Conservation (phyloP, 2,329 filamentous ascomycete genomes). For the Sporothrix phasma region DNA sequence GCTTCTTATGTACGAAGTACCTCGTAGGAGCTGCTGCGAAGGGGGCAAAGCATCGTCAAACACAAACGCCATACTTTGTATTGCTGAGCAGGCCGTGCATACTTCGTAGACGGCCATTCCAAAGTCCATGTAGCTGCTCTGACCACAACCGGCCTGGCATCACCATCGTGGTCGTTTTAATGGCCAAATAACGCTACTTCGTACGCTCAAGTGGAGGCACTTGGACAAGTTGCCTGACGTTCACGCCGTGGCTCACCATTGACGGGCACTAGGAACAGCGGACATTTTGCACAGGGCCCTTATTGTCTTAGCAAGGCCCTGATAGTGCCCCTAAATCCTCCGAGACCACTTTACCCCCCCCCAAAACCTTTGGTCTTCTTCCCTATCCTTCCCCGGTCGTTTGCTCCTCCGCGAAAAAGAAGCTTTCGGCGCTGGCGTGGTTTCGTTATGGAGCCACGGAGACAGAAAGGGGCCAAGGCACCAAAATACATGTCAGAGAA, state of each 20-base stretch:
- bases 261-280: not conserved
- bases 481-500: too few species aligned
- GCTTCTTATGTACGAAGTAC: too few species aligned
- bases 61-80: too few species aligned
- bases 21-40: too few species aligned
- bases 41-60: not conserved
- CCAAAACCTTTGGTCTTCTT: not conserved
- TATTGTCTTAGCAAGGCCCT: too few species aligned
- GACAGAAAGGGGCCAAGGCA: too few species aligned
- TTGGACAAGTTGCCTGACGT: too few species aligned
- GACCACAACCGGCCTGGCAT: too few species aligned
- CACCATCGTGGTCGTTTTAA: too few species aligned
- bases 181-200: not conserved
- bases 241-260: not conserved
- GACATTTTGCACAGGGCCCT: not conserved
- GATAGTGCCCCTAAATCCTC: not conserved
- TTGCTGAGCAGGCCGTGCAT: too few species aligned
- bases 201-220: not conserved
- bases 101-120: too few species aligned
- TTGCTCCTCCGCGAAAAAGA: not conserved
- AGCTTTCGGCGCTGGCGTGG: not conserved
- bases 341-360: not conserved
- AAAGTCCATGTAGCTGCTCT: too few species aligned
- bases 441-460: not conserved
- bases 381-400: not conserved